These are phyloP conservation scores for Coemansia sp. DNA, from an alignment of 192 early-diverging fungal genomes.

Conservation along the genomic window DNA sequence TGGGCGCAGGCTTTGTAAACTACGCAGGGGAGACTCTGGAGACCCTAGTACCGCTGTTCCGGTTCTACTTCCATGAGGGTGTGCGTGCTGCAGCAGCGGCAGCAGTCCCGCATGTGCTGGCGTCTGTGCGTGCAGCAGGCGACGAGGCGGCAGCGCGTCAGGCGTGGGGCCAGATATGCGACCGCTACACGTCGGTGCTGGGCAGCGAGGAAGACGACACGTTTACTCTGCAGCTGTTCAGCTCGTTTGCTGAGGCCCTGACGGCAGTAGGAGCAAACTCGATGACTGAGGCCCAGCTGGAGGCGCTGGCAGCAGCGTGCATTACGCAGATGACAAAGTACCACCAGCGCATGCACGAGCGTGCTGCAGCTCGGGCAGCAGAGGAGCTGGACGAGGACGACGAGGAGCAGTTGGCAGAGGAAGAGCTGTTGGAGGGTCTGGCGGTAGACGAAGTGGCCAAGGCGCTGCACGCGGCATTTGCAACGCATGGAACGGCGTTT, in stretches of 20 bases:
- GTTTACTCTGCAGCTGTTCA: conserved; percentile 75
- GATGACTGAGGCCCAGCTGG: conserved; percentile 62
- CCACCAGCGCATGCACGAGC: conserved; percentile 68
- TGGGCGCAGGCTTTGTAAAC: conserved; percentile 83
- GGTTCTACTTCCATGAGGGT: conserved; percentile 98
- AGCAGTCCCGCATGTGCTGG: conserved; percentile 77
- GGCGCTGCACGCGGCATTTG: conserved; percentile 77
- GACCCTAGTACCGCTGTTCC: conserved; percentile 83
- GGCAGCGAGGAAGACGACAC: conserved; percentile 75
- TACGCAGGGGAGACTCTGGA: conserved; percentile 82
- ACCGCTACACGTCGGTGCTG: conserved; percentile 78
- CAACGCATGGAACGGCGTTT: conserved; percentile 68
- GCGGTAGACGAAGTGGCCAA: conserved; percentile 71
- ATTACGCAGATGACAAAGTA: conserved; percentile 74
- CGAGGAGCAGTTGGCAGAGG: conserved; percentile 82
- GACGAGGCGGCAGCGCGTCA: conserved; percentile 42
- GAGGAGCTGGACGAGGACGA: conserved; percentile 90
- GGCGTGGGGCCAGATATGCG: conserved; percentile 70
- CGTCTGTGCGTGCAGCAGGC: conserved; percentile 54
- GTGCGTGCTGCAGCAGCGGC: conserved; percentile 85
- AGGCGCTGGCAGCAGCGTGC: conserved; percentile 68
- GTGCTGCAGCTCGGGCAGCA: conserved; percentile 68
- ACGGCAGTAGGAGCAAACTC: conserved; percentile 22
- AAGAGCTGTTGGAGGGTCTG: conserved; percentile 66
- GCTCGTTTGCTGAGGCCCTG: conserved; percentile 73